Conservation (phyloP, 2,329 filamentous ascomycete species). For the Neofusicoccum kwambonambiense region DNA sequence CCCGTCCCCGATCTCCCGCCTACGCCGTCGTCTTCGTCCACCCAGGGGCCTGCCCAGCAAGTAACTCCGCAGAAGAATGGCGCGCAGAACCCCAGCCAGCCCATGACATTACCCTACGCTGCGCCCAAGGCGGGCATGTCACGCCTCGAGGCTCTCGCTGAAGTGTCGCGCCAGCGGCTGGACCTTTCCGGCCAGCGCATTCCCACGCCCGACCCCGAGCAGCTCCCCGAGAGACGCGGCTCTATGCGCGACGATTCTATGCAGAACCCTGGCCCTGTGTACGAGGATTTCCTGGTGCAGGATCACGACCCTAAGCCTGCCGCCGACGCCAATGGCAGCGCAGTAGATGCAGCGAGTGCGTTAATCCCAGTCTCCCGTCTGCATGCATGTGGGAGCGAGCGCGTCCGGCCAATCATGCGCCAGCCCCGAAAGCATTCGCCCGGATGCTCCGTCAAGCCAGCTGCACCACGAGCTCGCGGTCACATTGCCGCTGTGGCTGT, state of each 20-base stretch:
- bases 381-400: background rate
- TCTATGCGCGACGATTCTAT: constrained; percentile 18
- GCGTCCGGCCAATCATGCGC: constrained; percentile 3
- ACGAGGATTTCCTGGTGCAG: constrained; percentile 40
- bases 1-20: constrained; percentile 58
- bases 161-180: constrained; percentile 75
- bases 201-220: constrained; percentile 25
- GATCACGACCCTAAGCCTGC: constrained; percentile 27
- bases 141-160: constrained; percentile 80
- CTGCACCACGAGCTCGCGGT: background rate
- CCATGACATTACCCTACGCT: constrained; percentile 43
- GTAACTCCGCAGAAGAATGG: constrained; percentile 24
- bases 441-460: background rate
- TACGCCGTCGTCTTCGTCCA: constrained; percentile 21
- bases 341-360: constrained; percentile 15
- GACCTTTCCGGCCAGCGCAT: constrained; percentile 54
- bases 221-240: constrained; percentile 27
- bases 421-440: background rate
- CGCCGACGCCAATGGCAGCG: constrained; percentile 15
- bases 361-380: constrained; percentile 9
- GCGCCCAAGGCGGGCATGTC: constrained; percentile 64
- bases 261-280: constrained; percentile 23
- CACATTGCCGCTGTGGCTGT: background rate
- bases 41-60: constrained; percentile 22
- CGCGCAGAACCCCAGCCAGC: constrained; percentile 28